Evolutionary conservation across 768 basidiomycete species (phyloP).

Genomic region (Termitomyces sp.): DNA sequence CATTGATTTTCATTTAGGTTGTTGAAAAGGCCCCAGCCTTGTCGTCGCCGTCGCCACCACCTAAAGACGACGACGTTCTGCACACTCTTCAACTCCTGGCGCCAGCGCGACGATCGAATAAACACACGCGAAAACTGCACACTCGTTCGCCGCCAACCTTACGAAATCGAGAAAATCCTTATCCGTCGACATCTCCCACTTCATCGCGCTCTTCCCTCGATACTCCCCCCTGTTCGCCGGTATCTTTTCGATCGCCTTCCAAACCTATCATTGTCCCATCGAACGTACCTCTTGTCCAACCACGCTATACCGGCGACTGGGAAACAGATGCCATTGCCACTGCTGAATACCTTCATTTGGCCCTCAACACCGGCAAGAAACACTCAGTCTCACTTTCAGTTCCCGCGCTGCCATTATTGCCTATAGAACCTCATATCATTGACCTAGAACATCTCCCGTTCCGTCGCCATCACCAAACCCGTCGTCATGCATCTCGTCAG

Average conservation of each 20-base stretch:
- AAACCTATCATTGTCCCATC: background rate
- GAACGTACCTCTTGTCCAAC: background rate
- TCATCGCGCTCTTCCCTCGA: background rate
- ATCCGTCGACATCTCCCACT: background rate
- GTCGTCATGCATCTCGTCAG: background rate
- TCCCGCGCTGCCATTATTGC: background rate
- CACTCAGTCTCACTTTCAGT: background rate
- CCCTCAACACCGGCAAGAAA: background rate
- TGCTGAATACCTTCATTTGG: background rate
- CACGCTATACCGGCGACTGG: constrained; percentile 16
- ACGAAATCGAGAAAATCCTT: background rate
- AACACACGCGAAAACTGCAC: background rate
- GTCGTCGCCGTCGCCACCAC: background rate
- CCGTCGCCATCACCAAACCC: background rate
- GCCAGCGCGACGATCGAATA: background rate
- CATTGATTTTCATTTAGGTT: background rate
- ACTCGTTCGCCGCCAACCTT: background rate
- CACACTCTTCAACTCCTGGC: background rate
- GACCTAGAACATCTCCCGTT: background rate
- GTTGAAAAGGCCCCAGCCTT: too few relatives aligned
- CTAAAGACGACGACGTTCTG: background rate
- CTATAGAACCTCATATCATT: background rate
- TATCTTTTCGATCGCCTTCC: background rate
- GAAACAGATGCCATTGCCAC: constrained; percentile 11
- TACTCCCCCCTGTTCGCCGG: background rate